phyloP scores from a whole-genome alignment of 331 rosid genomes.

The Malus hybrid region DNA sequence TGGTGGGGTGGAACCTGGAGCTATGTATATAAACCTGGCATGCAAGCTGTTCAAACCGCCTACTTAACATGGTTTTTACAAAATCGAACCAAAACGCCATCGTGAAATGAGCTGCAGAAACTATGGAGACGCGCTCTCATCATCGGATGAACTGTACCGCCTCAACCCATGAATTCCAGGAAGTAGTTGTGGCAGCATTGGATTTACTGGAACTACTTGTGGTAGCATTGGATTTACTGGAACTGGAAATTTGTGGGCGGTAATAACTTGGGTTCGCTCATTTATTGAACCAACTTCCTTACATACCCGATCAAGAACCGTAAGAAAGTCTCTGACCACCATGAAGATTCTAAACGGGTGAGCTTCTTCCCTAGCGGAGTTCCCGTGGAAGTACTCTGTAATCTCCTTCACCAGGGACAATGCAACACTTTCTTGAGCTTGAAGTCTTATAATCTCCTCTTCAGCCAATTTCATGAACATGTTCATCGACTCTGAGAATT shows the following conservation, averaged over 20 bases:
- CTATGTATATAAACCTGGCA: slow-evolving; percentile 8
- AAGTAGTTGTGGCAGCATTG: slow-evolving; percentile 69
- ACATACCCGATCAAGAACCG: slow-evolving; percentile 78
- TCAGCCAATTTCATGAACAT: slow-evolving; percentile 68
- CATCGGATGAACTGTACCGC: slow-evolving; percentile 48
- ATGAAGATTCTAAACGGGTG: slow-evolving; percentile 91
- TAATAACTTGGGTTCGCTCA: slow-evolving; percentile 71
- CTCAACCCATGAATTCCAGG: slow-evolving; percentile 39
- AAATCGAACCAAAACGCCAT: slow-evolving; percentile 23
- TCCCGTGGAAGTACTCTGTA: slow-evolving; percentile 91
- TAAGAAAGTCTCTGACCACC: slow-evolving; percentile 86
- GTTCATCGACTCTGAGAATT: slow-evolving; percentile 65
- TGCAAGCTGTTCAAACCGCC: slow-evolving; percentile 33
- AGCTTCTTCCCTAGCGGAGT: slow-evolving; percentile 91
- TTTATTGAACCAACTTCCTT: slow-evolving; percentile 85
- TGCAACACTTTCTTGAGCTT: slow-evolving; percentile 88
- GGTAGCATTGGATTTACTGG: slow-evolving; percentile 87
- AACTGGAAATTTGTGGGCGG: slow-evolving; percentile 79
- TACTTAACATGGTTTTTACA: slow-evolving; percentile 35
- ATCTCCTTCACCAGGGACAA: slow-evolving; percentile 89
- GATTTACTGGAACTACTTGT: slow-evolving; percentile 67
- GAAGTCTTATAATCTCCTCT: slow-evolving; percentile 67
- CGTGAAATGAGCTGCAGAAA: slow-evolving; percentile 1
- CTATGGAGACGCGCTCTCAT: slow-evolving; percentile 45
- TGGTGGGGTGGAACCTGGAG: slow-evolving; percentile 1